These are phyloP conservation scores for Opeltia flavorubescens DNA, from an alignment of 495 filamentous ascomycete genomes.

Conservation along the genomic window DNA sequence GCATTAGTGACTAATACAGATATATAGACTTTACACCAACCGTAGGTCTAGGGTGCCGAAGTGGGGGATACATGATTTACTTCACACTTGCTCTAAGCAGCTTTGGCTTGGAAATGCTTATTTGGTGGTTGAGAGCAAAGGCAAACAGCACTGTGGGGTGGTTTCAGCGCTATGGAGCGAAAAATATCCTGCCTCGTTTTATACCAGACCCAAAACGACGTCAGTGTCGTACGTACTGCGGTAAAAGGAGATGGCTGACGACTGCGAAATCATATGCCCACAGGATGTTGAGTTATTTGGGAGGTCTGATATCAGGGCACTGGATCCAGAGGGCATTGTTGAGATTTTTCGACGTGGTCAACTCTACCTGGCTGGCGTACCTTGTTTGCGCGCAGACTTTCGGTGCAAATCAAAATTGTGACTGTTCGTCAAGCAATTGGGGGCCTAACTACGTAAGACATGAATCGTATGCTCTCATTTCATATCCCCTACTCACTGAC, in stretches of 20 bases:
- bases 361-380: constrained; percentile 10
- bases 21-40: constrained; percentile 16
- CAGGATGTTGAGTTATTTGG: not conserved
- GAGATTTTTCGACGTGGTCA: not conserved
- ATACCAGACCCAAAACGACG: not conserved
- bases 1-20: constrained; percentile 14
- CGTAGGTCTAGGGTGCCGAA: constrained; percentile 32
- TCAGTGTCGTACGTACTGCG: not conserved
- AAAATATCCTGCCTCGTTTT: constrained; percentile 2
- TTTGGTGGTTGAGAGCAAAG: constrained; percentile 23
- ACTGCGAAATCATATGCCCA: not conserved
- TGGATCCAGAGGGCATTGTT: not conserved
- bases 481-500: not conserved
- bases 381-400: constrained; percentile 13
- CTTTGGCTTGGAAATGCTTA: constrained; percentile 23
- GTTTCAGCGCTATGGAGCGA: constrained; percentile 1
- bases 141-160: constrained; percentile 5
- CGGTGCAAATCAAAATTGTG: constrained; percentile 14
- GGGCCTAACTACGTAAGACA: not conserved
- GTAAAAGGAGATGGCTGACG: not conserved
- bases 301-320: not conserved
- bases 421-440: constrained; percentile 13
- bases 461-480: not conserved
- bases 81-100: constrained; percentile 16
- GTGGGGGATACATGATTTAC: constrained; percentile 33